Evolutionary conservation across 257 asterid species (phyloP), one percentile per base, ranked within the genome.

Genomic region (Datura wrightii): DNA sequence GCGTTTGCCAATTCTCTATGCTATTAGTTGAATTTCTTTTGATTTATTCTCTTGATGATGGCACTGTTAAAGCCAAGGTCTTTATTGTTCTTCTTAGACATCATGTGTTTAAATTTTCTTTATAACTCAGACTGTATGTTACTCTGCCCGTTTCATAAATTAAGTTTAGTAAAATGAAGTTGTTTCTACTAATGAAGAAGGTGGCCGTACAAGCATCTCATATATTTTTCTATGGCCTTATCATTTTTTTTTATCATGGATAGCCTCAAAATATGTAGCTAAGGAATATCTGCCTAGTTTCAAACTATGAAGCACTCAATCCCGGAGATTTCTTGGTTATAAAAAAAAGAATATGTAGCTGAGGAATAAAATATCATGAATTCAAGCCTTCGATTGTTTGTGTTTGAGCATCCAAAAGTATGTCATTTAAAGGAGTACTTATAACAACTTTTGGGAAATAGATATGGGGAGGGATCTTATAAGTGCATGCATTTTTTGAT

Each of bases 41-140:
- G 72, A 65, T 78, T 82, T 34, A 48, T 36, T 72, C 58, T 72
- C 80, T 72, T 72, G 62, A 50, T 13, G 82, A 52, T 15, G n/a
- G 34, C 24, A 52, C 9, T 31, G 62, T 52, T 54, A 76, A 31
- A n/a, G 62, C 63, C 24, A 31, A 31, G 8, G 41, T 50, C 62
- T 52, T 76, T 50, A 24, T 46, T 72, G 19, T 50, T 76, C 14
- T 50, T 76, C 82, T 52, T 14, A 76, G 62, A 50, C 42, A 76
- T 76, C 62, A 76, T 31, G 46, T 3, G 50, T 19, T 24, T 6
- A 34, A 6, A 3, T 7, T 3, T 14, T 76, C n/a, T 46, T 76
- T 50, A 13, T 50, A 48, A 50, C 82, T 50, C 62, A 50, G 41
- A 76, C 48, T 31, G 2, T 7, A 31, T 76, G 60, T 52, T 39